Conservation (phyloP, 1,139 yeast genomes). For the Candida glucosophila region DNA sequence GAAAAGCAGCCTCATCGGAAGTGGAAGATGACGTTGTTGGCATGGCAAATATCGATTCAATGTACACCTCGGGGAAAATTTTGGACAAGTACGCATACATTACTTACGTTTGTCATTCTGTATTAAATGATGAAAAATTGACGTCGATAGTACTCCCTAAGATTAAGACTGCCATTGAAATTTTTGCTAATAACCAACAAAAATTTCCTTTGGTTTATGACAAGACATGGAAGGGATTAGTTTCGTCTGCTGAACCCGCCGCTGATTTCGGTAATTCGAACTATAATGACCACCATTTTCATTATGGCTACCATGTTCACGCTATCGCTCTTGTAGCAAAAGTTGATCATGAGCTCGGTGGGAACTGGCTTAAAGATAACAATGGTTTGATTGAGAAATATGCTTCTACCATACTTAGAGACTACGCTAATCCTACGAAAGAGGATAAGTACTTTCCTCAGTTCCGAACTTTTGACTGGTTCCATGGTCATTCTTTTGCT, state of each 20-base stretch:
- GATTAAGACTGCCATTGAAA: constrained; percentile 49
- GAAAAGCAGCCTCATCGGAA: constrained; percentile 43
- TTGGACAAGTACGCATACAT: constrained; percentile 71
- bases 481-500: constrained; percentile 40
- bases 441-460: constrained; percentile 32
- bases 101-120: constrained; percentile 50
- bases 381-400: constrained; percentile 21
- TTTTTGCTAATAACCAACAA: constrained; percentile 49
- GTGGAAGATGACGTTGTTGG: constrained; percentile 44
- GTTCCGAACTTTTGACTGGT: constrained; percentile 37
- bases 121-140: constrained; percentile 40
- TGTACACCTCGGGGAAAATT: constrained; percentile 72
- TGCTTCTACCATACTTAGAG: constrained; percentile 28
- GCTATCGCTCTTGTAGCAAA: constrained; percentile 59
- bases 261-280: constrained; percentile 73
- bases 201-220: constrained; percentile 62
- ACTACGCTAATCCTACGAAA: constrained; percentile 30
- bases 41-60: constrained; percentile 57
- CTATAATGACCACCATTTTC: constrained; percentile 79
- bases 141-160: constrained; percentile 38
- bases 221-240: constrained; percentile 63
- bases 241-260: constrained; percentile 57
- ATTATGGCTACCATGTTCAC: constrained; percentile 69
- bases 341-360: constrained; percentile 35
- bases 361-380: constrained; percentile 21